Evolutionary conservation across 148 eudicot genomes (phyloP).

Genomic region (Silene uniflora): DNA sequence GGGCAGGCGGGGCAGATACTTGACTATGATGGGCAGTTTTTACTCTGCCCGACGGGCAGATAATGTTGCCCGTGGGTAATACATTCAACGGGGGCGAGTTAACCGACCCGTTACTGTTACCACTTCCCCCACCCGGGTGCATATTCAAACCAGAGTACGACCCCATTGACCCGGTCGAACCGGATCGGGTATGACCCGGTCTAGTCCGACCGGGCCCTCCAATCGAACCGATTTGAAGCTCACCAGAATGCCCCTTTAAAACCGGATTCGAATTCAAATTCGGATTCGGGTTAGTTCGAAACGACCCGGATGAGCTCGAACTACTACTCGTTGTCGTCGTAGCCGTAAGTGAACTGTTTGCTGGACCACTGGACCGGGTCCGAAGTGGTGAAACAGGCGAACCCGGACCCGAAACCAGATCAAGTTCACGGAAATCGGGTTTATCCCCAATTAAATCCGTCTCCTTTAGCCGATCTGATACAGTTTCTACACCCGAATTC

Average conservation of each 20-base stretch:
- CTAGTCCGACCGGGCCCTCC: conserved; percentile 4
- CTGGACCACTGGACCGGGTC: conserved; percentile 21
- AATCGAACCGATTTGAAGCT: conserved; percentile 28
- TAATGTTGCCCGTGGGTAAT: conserved; percentile 59
- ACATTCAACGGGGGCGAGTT: conserved; percentile 47
- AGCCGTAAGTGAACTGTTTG: conserved; percentile 6
- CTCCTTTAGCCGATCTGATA: conserved; percentile 43
- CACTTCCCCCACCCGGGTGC: conserved; percentile 16
- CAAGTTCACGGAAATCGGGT: conserved; percentile 55
- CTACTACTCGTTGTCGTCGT: conserved; percentile 38
- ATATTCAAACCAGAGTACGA: conserved; percentile 16
- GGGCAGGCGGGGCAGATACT: conserved; percentile 7
- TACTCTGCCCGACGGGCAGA: conserved; percentile 62
- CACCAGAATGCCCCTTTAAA: conserved; percentile 54
- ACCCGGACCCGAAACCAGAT: conserved; percentile 24
- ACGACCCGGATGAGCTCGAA: conserved; percentile 82
- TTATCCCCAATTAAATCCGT: conserved; percentile 30
- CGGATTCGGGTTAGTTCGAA: conserved; percentile 27
- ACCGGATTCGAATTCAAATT: conserved; percentile 22
- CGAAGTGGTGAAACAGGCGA: conserved; percentile 68
- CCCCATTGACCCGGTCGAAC: conserved; percentile 48
- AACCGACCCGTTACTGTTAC: conserved; percentile 33
- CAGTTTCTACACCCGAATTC: conserved; percentile 30
- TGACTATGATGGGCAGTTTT: conserved; percentile 36
- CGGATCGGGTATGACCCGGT: conserved; percentile 46